Conservation (phyloP, 2,329 filamentous ascomycete genomes). For the Cercospora sp. region DNA sequence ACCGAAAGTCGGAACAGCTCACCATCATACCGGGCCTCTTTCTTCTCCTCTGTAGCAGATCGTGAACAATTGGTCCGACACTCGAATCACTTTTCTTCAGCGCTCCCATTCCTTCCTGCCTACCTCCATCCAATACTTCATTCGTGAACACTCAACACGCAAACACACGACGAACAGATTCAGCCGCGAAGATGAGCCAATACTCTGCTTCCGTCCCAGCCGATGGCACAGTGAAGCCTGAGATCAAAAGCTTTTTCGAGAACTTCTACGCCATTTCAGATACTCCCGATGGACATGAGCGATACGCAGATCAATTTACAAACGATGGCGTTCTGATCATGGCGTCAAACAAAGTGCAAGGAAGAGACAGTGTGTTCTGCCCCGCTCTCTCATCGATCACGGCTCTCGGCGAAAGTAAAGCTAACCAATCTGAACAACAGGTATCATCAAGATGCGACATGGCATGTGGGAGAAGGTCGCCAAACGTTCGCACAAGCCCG, state of each 20-base stretch:
- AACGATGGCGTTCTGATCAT: slow-evolving; percentile 54
- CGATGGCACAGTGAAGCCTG: slow-evolving; percentile 40
- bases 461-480: slow-evolving; percentile 56
- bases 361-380: slow-evolving; percentile 44
- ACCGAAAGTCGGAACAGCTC: slow-evolving; percentile 2
- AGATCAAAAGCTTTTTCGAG: slow-evolving; percentile 48
- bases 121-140: neutral
- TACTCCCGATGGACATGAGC: slow-evolving; percentile 50
- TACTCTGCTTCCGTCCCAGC: slow-evolving; percentile 34
- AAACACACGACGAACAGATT: neutral
- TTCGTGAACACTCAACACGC: neutral
- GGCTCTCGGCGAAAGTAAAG: neutral
- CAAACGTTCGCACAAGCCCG: slow-evolving; percentile 47
- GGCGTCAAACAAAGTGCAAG: slow-evolving; percentile 50
- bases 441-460: slow-evolving; percentile 54
- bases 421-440: slow-evolving; percentile 35
- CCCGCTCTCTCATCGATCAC: neutral
- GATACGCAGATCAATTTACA: slow-evolving; percentile 52
- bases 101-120: neutral
- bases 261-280: slow-evolving; percentile 51
- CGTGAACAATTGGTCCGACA: neutral
- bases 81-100: neutral
- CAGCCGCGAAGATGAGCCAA: slow-evolving; percentile 31
- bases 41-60: neutral
- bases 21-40: neutral